Evolutionary conservation across 306 rosid species (phyloP), one percentile per base, ranked within the genome.

Genomic region (Arachis hypogaea): DNA sequence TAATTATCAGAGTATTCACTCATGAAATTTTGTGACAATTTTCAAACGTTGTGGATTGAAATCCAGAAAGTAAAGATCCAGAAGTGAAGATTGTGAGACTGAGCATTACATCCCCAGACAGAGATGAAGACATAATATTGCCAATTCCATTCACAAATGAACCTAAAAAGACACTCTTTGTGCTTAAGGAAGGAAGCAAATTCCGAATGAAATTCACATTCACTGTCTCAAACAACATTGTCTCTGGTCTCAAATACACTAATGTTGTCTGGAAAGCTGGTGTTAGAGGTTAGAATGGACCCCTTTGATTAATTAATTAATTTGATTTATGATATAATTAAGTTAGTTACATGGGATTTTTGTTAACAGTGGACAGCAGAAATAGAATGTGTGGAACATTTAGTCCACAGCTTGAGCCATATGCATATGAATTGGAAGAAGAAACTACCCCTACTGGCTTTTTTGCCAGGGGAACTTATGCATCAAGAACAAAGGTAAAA

Each of bases 381-480:
- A 92, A 87, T 67, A 89, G 59, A 77, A 92, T 92, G 97, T 62
- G 89, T 75, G 97, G 97, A 80, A 89, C 95, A 52, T 92, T 84
- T 66, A 84, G 95, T 42, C 97, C 97, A 59, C 88, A 70, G 57
- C 78, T 72, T 29, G 88, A 86, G 55, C 84, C 91, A 40, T 92
- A 89, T 66, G 78, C 81, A 3, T 86, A 43, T 55, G 86, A 75
- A 79, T 74, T 82, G 77, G 88, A 84, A 76, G 91, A 92, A 80
- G 95, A 92, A 81, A 80, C 86, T 44, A 89, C 83, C 43, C 97
- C 97, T 46, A 75, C 88, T 2, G 86, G 94, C 66, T 75, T 84
- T 52, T 86, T 92, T 67, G 97, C 88, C 2, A 85, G 97, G 74
- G 97, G 97, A 44, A 75, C 85, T 55, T 89, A 89, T 66, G 80